A percentile compares a stretch with the other conserved stretches of the same genome.
Evolutionary conservation across 2,329 filamentous ascomycete species (phyloP).

Genomic region (Fusarium solani-melongenae): DNA sequence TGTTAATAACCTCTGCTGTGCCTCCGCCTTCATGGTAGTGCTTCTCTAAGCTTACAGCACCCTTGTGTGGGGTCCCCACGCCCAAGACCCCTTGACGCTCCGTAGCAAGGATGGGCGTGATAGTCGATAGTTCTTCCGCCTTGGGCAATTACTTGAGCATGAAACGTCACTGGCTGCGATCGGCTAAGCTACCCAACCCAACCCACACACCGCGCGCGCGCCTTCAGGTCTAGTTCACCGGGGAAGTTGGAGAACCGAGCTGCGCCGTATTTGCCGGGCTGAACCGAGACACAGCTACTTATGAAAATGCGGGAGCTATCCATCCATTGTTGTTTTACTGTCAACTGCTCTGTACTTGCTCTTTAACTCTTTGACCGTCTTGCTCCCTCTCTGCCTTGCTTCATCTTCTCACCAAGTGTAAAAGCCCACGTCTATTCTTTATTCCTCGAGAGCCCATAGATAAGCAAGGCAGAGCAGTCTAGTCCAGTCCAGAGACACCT

Average conservation of each 20-base stretch:
- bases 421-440: background rate
- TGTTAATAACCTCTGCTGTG: background rate
- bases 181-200: conserved; percentile 9
- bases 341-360: background rate
- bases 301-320: conserved; percentile 34
- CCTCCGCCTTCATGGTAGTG: background rate
- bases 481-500: background rate
- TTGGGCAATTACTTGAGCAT: conserved; percentile 11
- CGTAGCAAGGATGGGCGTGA: background rate
- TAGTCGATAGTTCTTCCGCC: background rate
- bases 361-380: background rate
- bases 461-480: conserved; percentile 18
- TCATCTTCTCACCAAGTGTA: background rate
- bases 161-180: conserved; percentile 33
- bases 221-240: conserved; percentile 5
- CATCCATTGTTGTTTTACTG: background rate
- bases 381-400: background rate
- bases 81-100: background rate
- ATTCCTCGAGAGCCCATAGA: background rate
- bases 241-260: conserved; percentile 42
- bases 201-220: background rate
- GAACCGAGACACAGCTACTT: conserved; percentile 40
- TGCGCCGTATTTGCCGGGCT: conserved; percentile 42
- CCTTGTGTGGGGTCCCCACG: conserved; percentile 35
- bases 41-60: conserved; percentile 4